A percentile compares a stretch with the other conserved stretches of the same genome.
These are phyloP conservation scores for Phytophthora nicotianae DNA, from an alignment of 352 stramenopile species.

Conservation along the genomic window DNA sequence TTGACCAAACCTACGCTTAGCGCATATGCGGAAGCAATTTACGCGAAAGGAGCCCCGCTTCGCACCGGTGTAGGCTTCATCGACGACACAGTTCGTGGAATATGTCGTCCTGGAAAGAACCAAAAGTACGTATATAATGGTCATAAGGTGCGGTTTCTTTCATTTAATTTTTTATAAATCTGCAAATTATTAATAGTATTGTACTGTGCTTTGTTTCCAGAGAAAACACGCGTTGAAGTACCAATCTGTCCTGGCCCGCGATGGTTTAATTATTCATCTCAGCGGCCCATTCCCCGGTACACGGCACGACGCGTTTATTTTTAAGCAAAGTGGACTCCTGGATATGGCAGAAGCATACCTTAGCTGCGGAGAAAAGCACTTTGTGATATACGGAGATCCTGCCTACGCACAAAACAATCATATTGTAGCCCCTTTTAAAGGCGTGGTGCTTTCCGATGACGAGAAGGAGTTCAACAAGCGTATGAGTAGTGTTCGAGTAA, in stretches of 20 bases:
- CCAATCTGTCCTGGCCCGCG: slow-evolving; percentile 9
- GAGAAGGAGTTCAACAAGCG: background rate
- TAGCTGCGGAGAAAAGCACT: background rate
- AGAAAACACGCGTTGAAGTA: slow-evolving; percentile 5
- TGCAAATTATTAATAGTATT: background rate
- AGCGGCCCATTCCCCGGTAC: slow-evolving; percentile 7
- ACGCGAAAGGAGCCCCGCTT: background rate
- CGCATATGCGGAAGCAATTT: background rate
- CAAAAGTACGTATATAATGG: slow-evolving; percentile 8
- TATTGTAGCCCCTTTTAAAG: background rate
- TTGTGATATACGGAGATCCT: background rate
- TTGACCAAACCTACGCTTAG: background rate
- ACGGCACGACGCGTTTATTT: background rate
- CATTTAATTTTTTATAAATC: background rate
- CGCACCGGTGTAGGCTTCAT: slow-evolving; percentile 10
- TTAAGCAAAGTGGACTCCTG: background rate
- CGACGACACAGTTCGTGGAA: slow-evolving; percentile 5
- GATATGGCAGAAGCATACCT: background rate
- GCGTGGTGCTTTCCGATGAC: background rate
- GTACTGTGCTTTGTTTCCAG: too few relatives aligned
- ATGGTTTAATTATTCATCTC: slow-evolving; percentile 12
- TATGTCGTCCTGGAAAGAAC: slow-evolving; percentile 8
- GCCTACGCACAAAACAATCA: background rate
- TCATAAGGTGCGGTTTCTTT: slow-evolving; percentile 3
- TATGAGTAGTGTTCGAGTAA: background rate